Percentiles rank a stretch among this genome's conserved stretches.
These are phyloP conservation scores for Pachyrhizus erosus DNA, from an alignment of 306 rosid species.

Conservation along the genomic window DNA sequence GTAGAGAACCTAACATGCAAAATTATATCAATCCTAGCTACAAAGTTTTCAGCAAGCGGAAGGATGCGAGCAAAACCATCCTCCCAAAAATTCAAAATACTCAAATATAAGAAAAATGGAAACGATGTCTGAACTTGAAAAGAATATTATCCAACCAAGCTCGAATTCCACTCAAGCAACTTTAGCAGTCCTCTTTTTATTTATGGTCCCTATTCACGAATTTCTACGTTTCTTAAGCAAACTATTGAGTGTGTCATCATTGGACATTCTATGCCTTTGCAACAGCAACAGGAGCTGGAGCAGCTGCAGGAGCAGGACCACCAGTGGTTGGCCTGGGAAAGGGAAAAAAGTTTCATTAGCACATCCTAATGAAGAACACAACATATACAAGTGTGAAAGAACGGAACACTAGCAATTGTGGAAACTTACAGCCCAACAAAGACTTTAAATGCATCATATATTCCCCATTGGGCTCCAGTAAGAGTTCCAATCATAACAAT, in stretches of 20 bases:
- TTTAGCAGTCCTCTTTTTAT: conserved; percentile 60
- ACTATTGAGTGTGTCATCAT: conserved; percentile 34
- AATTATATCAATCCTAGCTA: conserved; percentile 61
- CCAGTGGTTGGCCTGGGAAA: conserved; percentile 93
- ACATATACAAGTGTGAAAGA: background rate
- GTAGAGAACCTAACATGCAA: conserved; percentile 49
- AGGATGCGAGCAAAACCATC: conserved; percentile 91
- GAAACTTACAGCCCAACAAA: conserved; percentile 88
- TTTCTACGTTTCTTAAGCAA: conserved; percentile 46
- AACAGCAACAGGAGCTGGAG: conserved; percentile 38
- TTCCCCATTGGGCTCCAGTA: conserved; percentile 98
- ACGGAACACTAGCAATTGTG: background rate
- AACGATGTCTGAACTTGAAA: conserved; percentile 48
- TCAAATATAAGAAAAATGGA: conserved; percentile 49
- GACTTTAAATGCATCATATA: conserved; percentile 96
- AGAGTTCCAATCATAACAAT: conserved; percentile 97
- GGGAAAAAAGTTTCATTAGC: conserved; percentile 29
- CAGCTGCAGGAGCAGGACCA: conserved; percentile 66
- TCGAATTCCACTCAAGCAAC: conserved; percentile 54
- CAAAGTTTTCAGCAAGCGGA: conserved; percentile 36
- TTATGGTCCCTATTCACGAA: conserved; percentile 53
- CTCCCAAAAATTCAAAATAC: conserved; percentile 48
- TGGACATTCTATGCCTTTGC: conserved; percentile 42
- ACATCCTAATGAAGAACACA: background rate
- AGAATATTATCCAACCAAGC: conserved; percentile 51